Evolutionary conservation across 225 moss, liverwort and hornwort genomes (phyloP).

Genomic region (Sphagnum tenellum): DNA sequence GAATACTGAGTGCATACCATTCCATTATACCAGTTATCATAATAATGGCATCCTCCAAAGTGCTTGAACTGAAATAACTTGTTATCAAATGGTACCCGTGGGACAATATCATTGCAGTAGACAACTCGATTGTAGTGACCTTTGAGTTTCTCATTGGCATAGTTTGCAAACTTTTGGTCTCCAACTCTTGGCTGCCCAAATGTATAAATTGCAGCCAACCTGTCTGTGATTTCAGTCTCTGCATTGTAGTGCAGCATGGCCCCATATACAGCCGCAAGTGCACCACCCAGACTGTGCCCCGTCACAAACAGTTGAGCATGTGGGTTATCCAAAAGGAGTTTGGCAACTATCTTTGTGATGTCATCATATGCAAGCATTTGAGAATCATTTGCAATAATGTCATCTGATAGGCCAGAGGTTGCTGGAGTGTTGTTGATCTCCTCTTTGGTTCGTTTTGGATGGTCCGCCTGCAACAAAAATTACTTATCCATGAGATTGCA

Average conservation of each 20-base stretch:
- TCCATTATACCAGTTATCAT: slow-evolving; percentile 32
- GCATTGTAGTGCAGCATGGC: slow-evolving; percentile 41
- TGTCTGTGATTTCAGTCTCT: slow-evolving; percentile 17
- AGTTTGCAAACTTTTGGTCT: slow-evolving; percentile 22
- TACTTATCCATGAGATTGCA: no score
- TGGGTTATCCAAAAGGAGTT: slow-evolving; percentile 34
- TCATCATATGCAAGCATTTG: slow-evolving; percentile 53
- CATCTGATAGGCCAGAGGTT: slow-evolving; percentile 12
- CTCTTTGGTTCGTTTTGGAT: no score
- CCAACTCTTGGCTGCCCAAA: slow-evolving; percentile 78
- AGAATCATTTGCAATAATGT: slow-evolving; percentile 8
- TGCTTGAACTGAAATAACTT: slow-evolving; percentile 43
- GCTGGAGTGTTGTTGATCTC: not conserved
- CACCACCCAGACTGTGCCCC: slow-evolving; percentile 72
- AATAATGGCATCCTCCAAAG: slow-evolving; percentile 51
- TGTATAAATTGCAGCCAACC: slow-evolving; percentile 55
- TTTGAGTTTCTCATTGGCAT: slow-evolving; percentile 2
- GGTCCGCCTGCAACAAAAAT: no score
- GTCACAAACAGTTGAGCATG: slow-evolving; percentile 61
- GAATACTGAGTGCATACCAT: slow-evolving; percentile 3
- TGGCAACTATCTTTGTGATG: slow-evolving; percentile 18
- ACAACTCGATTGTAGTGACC: slow-evolving; percentile 44
- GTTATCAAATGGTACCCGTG: slow-evolving; percentile 54
- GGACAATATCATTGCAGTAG: slow-evolving; percentile 63
- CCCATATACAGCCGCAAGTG: slow-evolving; percentile 41